These are phyloP conservation scores for Rhynchosporium graminicola DNA, from an alignment of 2,329 filamentous ascomycete species.

Conservation along the genomic window DNA sequence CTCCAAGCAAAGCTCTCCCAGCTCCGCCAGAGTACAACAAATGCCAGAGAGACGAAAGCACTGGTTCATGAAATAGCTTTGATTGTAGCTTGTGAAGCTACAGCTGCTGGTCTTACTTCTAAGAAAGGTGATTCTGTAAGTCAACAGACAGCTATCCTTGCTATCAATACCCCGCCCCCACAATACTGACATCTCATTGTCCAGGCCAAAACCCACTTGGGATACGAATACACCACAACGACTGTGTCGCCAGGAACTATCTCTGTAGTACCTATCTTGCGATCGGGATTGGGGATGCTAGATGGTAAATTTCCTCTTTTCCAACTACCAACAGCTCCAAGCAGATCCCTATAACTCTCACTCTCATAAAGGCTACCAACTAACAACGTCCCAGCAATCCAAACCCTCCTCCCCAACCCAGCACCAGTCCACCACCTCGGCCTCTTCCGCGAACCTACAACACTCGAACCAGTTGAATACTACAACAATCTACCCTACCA, in stretches of 20 bases:
- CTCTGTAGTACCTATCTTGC: slow-evolving; percentile 87
- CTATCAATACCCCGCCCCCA: slow-evolving; percentile 12
- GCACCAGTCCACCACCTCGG: slow-evolving; percentile 91
- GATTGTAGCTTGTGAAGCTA: slow-evolving; percentile 80
- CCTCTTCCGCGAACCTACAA: slow-evolving; percentile 86
- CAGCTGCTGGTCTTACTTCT: slow-evolving; percentile 62
- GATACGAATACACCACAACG: slow-evolving; percentile 70
- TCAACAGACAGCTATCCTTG: not conserved
- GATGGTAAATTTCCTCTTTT: slow-evolving; percentile 57
- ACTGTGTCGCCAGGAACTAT: slow-evolving; percentile 62
- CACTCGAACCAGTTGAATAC: slow-evolving; percentile 89
- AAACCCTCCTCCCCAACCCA: slow-evolving; percentile 76
- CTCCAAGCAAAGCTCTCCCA: slow-evolving; percentile 86
- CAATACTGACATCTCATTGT: slow-evolving; percentile 19
- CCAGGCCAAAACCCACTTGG: slow-evolving; percentile 77
- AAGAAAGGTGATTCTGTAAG: slow-evolving; percentile 63
- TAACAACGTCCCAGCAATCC: slow-evolving; percentile 58
- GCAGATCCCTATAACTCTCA: not conserved
- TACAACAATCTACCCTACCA: slow-evolving; percentile 95
- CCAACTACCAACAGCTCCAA: not conserved
- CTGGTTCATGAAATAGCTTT: slow-evolving; percentile 85
- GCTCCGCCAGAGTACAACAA: slow-evolving; percentile 72
- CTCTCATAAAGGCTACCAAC: not conserved
- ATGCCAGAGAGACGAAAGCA: slow-evolving; percentile 73
- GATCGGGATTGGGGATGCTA: slow-evolving; percentile 88